Base-by-base conservation (phyloP, 768 basidiomycete species). In the Hortiboletus campestris region DNA sequence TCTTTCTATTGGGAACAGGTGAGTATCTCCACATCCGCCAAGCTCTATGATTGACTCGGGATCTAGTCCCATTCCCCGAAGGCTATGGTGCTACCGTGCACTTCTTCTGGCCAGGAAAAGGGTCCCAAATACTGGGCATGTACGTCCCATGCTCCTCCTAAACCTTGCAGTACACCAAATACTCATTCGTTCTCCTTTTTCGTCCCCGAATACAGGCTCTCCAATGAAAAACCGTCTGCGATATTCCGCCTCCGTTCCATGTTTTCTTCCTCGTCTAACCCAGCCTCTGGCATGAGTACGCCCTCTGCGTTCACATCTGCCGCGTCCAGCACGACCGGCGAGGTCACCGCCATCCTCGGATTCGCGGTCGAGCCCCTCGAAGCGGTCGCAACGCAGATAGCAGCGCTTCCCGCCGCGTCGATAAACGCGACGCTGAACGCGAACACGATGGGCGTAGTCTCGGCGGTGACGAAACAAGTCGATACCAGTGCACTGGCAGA, bases 201-300 rank as follows among this genome's bases (percentile, higher is more conserved):
- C 36, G 16, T 28, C 16, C 56, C 46, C 16, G 19, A 31, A 46
- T 5, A 36, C 59, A 94, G 91, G 85, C 78, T 95, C 25, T 91
- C 91, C 14, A 93, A 93, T 66, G 90, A 92, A 32, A 93, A 93
- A 67, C 91, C 91, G 0, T 91, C 90, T 12, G 89, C 91, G 1
- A 91, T 94, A 65, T 93, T 93, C 74, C 89, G 91, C 22, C 77
- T 93, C 22, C 82, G 85, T 5, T 85, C 87, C 9, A 81, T 81
- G 12, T 87, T 84, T 65, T 76, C 74, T n/a, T 60, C 76, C 0
- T 51, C 65, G 12, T 57, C 72, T 8, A 57, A 63, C 39, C 66
- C 74, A 6, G 63, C 67, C 5, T 67, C 72, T 2, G 69, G 70
- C 5, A 66, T 67, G 61, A 64, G 28, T 6, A 70, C 69, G 2